phyloP scores from a whole-genome alignment of 2,329 filamentous ascomycete species.

The Bipolaris gigantea region DNA sequence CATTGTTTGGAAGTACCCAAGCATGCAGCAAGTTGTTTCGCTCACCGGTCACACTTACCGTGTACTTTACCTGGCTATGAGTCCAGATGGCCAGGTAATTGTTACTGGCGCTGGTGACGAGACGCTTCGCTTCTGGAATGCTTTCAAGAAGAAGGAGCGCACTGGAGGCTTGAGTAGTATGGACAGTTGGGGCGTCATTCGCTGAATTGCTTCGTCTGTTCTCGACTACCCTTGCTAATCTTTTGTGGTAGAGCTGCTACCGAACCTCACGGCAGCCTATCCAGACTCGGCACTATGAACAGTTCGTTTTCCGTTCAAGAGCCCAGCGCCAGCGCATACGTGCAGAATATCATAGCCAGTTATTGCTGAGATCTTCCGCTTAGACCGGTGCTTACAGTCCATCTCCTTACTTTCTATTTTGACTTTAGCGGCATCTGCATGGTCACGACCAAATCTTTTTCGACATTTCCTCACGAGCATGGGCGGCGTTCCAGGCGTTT shows the following conservation, averaged over 20 bases:
- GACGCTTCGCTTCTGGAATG: slow-evolving; percentile 94
- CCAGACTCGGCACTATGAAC: neutral
- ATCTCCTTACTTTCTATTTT: slow-evolving; percentile 2
- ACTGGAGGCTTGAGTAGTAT: slow-evolving; percentile 60
- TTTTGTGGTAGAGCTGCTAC: slow-evolving; percentile 7
- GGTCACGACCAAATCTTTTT: slow-evolving; percentile 5
- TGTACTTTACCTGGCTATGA: slow-evolving; percentile 96
- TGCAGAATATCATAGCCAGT: slow-evolving; percentile 7
- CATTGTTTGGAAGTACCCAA: slow-evolving; percentile 98
- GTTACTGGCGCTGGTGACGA: slow-evolving; percentile 97
- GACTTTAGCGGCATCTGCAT: slow-evolving; percentile 8
- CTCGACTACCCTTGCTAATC: slow-evolving; percentile 1
- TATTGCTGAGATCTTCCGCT: neutral
- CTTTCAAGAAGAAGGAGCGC: slow-evolving; percentile 82
- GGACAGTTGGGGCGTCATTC: slow-evolving; percentile 82
- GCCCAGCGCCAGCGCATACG: slow-evolving; percentile 2
- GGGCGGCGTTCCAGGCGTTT: slow-evolving; percentile 8
- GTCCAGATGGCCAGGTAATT: slow-evolving; percentile 88
- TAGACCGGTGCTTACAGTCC: neutral
- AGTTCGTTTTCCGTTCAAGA: neutral
- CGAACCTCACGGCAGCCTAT: neutral
- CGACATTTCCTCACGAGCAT: slow-evolving; percentile 8
- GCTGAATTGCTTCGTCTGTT: slow-evolving; percentile 44
- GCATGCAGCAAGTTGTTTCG: slow-evolving; percentile 94
- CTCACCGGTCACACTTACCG: slow-evolving; percentile 96